Evolutionary conservation across 2,329 filamentous ascomycete species (phyloP), one percentile per base, ranked within the genome.

Genomic region (Malbranchea cinnamomea): DNA sequence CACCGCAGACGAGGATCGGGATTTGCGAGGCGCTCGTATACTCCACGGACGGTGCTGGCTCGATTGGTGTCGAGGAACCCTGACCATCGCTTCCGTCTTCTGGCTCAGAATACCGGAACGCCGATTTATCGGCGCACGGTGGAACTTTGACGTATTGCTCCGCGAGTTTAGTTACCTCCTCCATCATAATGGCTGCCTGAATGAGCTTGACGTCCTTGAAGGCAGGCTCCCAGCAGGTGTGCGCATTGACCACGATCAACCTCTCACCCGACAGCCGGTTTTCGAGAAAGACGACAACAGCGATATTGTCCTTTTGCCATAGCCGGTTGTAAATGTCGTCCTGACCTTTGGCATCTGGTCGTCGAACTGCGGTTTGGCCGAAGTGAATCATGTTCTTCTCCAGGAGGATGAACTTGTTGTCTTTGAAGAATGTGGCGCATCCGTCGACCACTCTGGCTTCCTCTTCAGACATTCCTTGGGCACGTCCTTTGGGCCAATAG

Each of bases 221-320:
- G 3, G 71, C 75, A 2, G 83, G 82, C 46, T 98, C 85, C 89
- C 89, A 98, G 46, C 83, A 91, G 30, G 95, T 66, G 62, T 98
- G 89, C 4, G 82, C 81, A 49, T 95, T 95, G 42, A 83, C 83
- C 20, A 95, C 74, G 39, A 98, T 92, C 47, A 95, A 62, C 33
- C 89, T 76, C 9, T 83, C 76, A n/a, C 89, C 89, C 0, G 87
- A 94, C 37, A 71, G 62, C 21, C 87, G 74, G 46, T 92, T 94
- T 56, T 98, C 89, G 38, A 98, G 72, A 62, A 95, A 92, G 33
- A 79, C 74, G 27, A 93, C 72, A 27, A 93, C 78, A 10, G 80
- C 89, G 53, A 98, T 93, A 51, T 95, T 87, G 63, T 98, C 89
- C 58, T 89, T 83, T 37, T 87, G 85, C 89, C 94, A 95, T 37